Evolutionary conservation across 2,329 filamentous ascomycete species (phyloP).

Genomic region (Xylariaceae sp.): DNA sequence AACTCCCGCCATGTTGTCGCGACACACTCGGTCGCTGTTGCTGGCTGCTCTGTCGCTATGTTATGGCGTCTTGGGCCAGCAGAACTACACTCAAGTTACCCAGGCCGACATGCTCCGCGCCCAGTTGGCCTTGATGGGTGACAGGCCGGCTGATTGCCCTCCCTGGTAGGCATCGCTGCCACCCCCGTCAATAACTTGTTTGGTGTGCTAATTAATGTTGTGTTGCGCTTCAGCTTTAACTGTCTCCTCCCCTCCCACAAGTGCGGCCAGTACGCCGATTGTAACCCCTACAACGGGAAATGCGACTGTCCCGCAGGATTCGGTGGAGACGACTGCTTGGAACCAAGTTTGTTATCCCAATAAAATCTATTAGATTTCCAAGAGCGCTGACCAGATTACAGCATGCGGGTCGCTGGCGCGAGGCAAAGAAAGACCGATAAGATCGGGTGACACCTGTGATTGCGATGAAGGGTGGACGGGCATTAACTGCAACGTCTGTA

Average conservation of each 20-base stretch:
- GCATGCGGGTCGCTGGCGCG: slow-evolving; percentile 85
- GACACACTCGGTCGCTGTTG: slow-evolving; percentile 19
- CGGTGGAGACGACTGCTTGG: slow-evolving; percentile 87
- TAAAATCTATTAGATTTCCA: background rate
- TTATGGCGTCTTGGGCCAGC: slow-evolving; percentile 32
- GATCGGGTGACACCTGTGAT: slow-evolving; percentile 67
- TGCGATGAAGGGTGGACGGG: slow-evolving; percentile 94
- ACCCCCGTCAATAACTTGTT: background rate
- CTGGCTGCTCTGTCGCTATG: slow-evolving; percentile 25
- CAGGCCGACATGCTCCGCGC: slow-evolving; percentile 58
- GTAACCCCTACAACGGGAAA: slow-evolving; percentile 86
- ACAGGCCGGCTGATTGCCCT: slow-evolving; percentile 72
- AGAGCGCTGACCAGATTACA: slow-evolving; percentile 24
- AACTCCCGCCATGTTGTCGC: slow-evolving; percentile 23
- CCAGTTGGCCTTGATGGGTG: slow-evolving; percentile 67
- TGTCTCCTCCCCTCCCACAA: slow-evolving; percentile 90
- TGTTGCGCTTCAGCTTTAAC: slow-evolving; percentile 70
- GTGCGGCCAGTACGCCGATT: slow-evolving; percentile 85
- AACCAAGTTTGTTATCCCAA: slow-evolving; percentile 56
- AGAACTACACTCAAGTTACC: slow-evolving; percentile 58
- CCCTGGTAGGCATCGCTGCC: slow-evolving; percentile 56
- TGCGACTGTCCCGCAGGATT: slow-evolving; percentile 91
- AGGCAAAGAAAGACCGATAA: slow-evolving; percentile 72
- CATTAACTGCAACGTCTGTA: slow-evolving; percentile 97
- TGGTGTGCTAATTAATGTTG: slow-evolving; percentile 16